Base-by-base conservation (phyloP, 257 asterid species). In the Anisodus tanguticus region DNA sequence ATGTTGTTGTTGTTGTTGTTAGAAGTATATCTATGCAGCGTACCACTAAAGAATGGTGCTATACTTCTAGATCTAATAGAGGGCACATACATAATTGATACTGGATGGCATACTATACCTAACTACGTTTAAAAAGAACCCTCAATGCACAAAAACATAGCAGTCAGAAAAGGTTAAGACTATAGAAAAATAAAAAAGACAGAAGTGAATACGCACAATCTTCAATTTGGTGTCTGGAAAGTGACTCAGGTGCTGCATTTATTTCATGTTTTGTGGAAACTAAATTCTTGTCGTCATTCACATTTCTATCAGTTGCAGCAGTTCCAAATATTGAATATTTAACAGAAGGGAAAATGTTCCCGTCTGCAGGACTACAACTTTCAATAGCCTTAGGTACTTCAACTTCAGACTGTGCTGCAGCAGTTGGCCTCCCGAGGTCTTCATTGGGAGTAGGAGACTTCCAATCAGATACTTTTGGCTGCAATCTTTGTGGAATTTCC, bases 391-490 rank as follows among this genome's bases (percentile, higher is more conserved):
- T 93, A 9, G 91, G 86, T 82, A 79, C 84, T 86, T 91, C 95
- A 88, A 67, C 84, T 82, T 94, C 95, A 85, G 92, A 85, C 86
- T 89, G 89, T 22, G 82, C 31, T 78, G 91, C 85, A 86, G 88
- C 85, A 87, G 80, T 82, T 31, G 90, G 60, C 91, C 88, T 87
- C 89, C 92, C 95, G 47, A 81, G 80, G 67, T 95, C 94, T 83
- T 91, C 98, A 71, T 93, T 90, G 80, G 83, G 83, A 90, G 86
- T 91, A 26, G 91, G 76, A 87, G 87, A 85, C 85, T 86, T 92
- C 53, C 95, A 63, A 83, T 96, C 98, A 45, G 94, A 88, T 87
- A 89, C 87, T 88, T 87, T 97, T 63, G 97, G 83, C 87, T 92
- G 98, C 90, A 89, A 84, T 76, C 94, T 88, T 74, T 85, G 83